Base-by-base conservation (phyloP, 2,329 filamentous ascomycete species). In the Venturia aucupariae region DNA sequence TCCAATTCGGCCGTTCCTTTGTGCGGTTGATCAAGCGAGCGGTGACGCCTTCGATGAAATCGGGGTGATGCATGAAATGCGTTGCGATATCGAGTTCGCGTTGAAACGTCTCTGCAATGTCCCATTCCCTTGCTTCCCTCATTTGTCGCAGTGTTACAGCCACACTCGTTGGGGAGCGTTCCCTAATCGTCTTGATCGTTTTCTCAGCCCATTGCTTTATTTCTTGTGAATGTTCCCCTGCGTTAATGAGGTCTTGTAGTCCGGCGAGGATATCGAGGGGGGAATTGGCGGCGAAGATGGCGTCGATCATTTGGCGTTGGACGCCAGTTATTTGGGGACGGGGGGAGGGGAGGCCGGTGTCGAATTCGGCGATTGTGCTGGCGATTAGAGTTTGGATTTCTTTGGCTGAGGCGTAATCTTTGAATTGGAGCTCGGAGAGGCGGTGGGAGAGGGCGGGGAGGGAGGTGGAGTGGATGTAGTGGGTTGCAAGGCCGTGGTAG, bases 381-480 rank as follows among this genome's bases (percentile, higher is more conserved):
- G 94, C 89, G 77, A 99, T 89, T 69, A 90, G 81, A 55, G 80
- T 77, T 66, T 92, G 80, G 63, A 92, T 87, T 54, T 86, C 79
- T 27, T 80, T 69, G 27, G 89, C 78, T 46, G 75, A 69, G 65
- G 90, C 85, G 71, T 87, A 85, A 77, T 99, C 95, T 66, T 84
- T 83, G 81, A 99, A 99, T 35, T 87, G 84, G 67, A 99, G 83
- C 78, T 99, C 94, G 1, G 90, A 90, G 32, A 99, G 83, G 73
- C 93, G 90, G 24, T 86, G 82, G 75, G 96, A 91, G 65, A 99
- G 83, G 69, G 85, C 84, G 61, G 89, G 86, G 66, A 99, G 82
- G 68, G 88, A 88, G 66, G 90, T 92, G 54, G 93, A 96, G 81
- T 99, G 90, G 68, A 99, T 80, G 79, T 96, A 99, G 79, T 99